These are phyloP conservation scores for Scalesia atractyloides DNA, from an alignment of 129 eudicot genomes.

Conservation along the genomic window DNA sequence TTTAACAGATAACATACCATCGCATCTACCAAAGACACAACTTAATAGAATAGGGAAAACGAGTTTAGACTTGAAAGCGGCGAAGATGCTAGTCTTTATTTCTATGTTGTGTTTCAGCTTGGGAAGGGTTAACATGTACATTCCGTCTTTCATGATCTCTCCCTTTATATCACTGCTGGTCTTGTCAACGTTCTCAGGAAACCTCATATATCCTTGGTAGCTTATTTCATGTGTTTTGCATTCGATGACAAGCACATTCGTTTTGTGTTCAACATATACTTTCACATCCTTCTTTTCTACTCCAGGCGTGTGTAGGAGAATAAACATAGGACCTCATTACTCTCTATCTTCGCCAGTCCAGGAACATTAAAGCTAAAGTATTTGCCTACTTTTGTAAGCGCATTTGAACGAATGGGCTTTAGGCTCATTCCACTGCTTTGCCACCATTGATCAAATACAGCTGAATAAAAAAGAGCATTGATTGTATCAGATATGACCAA, in stretches of 20 bases:
- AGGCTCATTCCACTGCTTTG: neutral
- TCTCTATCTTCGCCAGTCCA: neutral
- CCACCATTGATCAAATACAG: neutral
- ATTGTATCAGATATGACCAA: too few species aligned
- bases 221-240: neutral
- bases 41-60: neutral
- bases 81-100: neutral
- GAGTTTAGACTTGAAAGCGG: neutral
- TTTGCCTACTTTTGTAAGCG: neutral
- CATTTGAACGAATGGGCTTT: neutral
- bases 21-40: neutral
- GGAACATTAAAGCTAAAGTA: neutral
- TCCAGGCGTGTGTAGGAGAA: neutral
- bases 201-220: neutral
- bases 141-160: neutral
- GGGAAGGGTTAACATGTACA: neutral
- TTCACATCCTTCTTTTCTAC: neutral
- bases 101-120: neutral
- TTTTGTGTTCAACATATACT: neutral
- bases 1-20: neutral
- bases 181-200: neutral
- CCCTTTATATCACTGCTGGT: neutral
- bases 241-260: neutral
- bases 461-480: neutral
- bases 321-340: neutral